Conservation (phyloP, 2,329 filamentous ascomycete species). For the Chaetomiaceae sp. region DNA sequence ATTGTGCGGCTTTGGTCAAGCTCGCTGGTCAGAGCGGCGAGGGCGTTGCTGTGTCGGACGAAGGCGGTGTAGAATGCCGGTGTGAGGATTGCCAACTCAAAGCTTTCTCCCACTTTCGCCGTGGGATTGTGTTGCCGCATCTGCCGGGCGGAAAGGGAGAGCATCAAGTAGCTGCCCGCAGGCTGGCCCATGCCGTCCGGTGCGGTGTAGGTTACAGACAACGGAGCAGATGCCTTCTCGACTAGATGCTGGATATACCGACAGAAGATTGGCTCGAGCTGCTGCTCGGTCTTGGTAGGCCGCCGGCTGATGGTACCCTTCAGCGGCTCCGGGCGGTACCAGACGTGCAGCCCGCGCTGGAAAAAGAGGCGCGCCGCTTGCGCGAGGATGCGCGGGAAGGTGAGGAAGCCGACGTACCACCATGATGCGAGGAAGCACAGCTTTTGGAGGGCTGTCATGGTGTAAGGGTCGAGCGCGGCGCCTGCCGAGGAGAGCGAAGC, state of each 20-base stretch:
- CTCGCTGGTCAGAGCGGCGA: slow-evolving; percentile 59
- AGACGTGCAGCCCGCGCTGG: slow-evolving; percentile 54
- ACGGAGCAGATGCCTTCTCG: slow-evolving; percentile 37
- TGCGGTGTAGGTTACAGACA: slow-evolving; percentile 52
- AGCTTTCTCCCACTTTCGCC: slow-evolving; percentile 27
- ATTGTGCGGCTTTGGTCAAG: slow-evolving; percentile 55
- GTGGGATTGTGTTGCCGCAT: slow-evolving; percentile 30
- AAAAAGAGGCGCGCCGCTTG: slow-evolving; percentile 58
- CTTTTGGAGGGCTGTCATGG: slow-evolving; percentile 41
- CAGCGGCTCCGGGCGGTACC: slow-evolving; percentile 60
- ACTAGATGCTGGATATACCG: slow-evolving; percentile 48
- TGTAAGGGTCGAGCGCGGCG: slow-evolving; percentile 45
- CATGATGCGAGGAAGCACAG: slow-evolving; percentile 48
- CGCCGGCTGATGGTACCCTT: slow-evolving; percentile 50
- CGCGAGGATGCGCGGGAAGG: slow-evolving; percentile 60
- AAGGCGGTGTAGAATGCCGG: slow-evolving; percentile 66
- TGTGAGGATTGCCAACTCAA: slow-evolving; percentile 57
- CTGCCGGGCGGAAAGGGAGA: no score
- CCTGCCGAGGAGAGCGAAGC: slow-evolving; percentile 55
- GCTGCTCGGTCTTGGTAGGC: slow-evolving; percentile 46
- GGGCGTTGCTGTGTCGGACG: slow-evolving; percentile 55
- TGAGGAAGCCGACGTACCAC: slow-evolving; percentile 65
- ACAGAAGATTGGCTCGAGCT: slow-evolving; percentile 45
- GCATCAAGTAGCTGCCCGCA: no score
- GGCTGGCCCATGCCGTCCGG: slow-evolving; percentile 45